phyloP scores from a whole-genome alignment of 192 early-diverging fungal genomes.

The Podila epicladia region DNA sequence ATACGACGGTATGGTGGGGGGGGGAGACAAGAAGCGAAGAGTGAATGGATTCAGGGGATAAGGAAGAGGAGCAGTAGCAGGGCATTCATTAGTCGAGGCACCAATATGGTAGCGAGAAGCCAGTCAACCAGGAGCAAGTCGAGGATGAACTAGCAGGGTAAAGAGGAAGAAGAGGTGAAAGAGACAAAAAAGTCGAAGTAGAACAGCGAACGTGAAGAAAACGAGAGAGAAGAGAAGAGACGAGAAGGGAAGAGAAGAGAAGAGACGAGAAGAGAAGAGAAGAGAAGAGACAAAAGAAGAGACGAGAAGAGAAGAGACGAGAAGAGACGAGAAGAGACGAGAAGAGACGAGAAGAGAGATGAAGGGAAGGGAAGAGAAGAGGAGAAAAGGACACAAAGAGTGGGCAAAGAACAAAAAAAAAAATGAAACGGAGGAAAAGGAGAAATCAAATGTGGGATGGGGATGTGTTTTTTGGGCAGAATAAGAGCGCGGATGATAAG shows the following conservation, averaged over 20 bases:
- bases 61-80: too few relatives aligned
- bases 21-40: not conserved
- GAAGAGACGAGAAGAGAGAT: not conserved
- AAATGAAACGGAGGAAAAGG: too few relatives aligned
- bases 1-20: not conserved
- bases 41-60: too few relatives aligned
- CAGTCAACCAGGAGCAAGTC: too few relatives aligned
- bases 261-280: not conserved
- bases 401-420: not conserved
- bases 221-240: not conserved
- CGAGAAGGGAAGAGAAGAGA: not conserved
- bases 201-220: not conserved
- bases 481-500: too few relatives aligned
- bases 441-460: too few relatives aligned
- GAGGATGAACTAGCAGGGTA: not conserved
- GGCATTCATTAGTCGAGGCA: too few relatives aligned
- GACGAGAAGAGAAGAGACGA: not conserved
- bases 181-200: not conserved
- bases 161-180: not conserved
- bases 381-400: not conserved
- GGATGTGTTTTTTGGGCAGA: too few relatives aligned
- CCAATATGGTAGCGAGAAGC: too few relatives aligned
- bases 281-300: slow-evolving; percentile 1
- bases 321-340: not conserved
- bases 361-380: not conserved